These are phyloP conservation scores for Botryotinia narcissicola DNA, from an alignment of 2,329 filamentous ascomycete species.

Conservation along the genomic window DNA sequence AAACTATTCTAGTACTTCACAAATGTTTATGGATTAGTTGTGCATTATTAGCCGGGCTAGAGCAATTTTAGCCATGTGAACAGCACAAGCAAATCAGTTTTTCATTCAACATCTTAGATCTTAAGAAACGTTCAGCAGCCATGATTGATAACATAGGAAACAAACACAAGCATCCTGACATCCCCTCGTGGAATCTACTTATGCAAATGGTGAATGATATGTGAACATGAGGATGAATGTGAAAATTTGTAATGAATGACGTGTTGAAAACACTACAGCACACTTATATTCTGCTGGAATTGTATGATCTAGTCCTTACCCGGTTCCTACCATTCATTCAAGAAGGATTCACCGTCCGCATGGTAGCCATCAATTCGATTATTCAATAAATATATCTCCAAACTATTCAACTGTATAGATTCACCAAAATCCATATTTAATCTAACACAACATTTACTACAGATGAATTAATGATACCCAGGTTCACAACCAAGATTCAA, in stretches of 20 bases:
- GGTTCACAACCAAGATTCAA: not conserved
- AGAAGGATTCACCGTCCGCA: fast-evolving
- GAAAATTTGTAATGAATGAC: not conserved
- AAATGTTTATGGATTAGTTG: not conserved
- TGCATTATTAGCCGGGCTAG: not conserved
- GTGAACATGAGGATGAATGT: fast-evolving
- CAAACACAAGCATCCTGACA: not conserved
- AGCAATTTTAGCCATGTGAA: not conserved
- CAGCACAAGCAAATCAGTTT: not conserved
- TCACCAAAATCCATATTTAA: not conserved
- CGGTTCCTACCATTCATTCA: not conserved
- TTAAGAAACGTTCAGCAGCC: not conserved
- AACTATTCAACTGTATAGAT: not conserved
- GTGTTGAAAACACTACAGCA: fast-evolving
- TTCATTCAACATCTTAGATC: not conserved
- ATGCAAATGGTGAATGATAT: not conserved
- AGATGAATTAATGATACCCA: not conserved
- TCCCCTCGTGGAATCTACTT: not conserved
- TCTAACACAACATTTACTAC: fast-evolving
- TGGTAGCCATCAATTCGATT: not conserved
- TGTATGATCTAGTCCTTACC: not conserved
- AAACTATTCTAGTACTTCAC: not conserved
- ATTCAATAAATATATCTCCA: not conserved
- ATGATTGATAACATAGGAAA: not conserved
- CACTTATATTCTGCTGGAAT: not conserved